Evolutionary conservation across 2,329 filamentous ascomycete genomes (phyloP).

Genomic region (Grosmannia huntii): DNA sequence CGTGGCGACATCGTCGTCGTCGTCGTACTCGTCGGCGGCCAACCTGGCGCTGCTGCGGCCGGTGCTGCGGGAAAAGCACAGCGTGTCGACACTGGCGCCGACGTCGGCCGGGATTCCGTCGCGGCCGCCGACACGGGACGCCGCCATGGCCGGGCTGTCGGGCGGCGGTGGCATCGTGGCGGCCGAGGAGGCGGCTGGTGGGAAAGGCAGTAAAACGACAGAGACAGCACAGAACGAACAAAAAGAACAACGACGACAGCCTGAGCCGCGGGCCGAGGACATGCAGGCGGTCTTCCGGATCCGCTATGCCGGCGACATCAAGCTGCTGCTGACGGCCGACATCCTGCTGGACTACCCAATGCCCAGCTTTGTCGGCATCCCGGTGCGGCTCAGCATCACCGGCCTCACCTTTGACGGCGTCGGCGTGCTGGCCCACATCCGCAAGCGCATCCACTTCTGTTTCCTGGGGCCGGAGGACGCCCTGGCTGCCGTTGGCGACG

Average conservation of each 20-base stretch:
- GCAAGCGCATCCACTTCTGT: slow-evolving; percentile 81
- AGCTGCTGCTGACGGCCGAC: slow-evolving; percentile 81
- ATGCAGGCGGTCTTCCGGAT: slow-evolving; percentile 88
- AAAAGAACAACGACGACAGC: not conserved
- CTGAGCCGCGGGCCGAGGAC: slow-evolving; percentile 68
- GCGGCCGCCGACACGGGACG: slow-evolving; percentile 45
- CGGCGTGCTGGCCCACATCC: slow-evolving; percentile 81
- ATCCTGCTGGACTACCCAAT: slow-evolving; percentile 96
- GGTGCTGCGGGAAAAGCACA: slow-evolving; percentile 42
- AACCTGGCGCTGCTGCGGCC: slow-evolving; percentile 8
- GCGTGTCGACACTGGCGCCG: slow-evolving; percentile 48
- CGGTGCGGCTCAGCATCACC: slow-evolving; percentile 87
- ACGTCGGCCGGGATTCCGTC: slow-evolving; percentile 35
- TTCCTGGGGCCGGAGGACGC: slow-evolving; percentile 91
- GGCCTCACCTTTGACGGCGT: slow-evolving; percentile 92
- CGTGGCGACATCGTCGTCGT: slow-evolving; percentile 7
- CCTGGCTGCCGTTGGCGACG: slow-evolving; percentile 50
- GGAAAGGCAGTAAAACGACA: too few relatives aligned
- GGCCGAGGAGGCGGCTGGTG: slow-evolving; percentile 18
- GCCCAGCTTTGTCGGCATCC: slow-evolving; percentile 94
- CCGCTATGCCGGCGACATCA: slow-evolving; percentile 76
- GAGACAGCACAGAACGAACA: not conserved
- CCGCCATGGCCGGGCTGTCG: slow-evolving; percentile 5
- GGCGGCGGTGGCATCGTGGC: slow-evolving; percentile 14
- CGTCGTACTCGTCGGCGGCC: not conserved